phyloP scores from a whole-genome alignment of 257 asterid genomes.

The Euphrasia confusa region DNA sequence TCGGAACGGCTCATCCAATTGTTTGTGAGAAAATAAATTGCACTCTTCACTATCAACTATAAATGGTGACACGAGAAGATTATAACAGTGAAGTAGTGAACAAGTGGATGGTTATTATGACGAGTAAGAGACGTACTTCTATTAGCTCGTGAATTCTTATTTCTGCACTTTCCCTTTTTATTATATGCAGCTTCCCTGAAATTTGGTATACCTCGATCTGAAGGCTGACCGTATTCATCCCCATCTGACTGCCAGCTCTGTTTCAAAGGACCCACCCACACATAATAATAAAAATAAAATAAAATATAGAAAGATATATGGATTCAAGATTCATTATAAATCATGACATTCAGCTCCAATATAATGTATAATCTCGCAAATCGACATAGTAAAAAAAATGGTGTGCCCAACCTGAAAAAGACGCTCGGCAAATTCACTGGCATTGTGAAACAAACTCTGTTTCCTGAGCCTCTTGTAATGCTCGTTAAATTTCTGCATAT shows the following conservation, averaged over 20 bases:
- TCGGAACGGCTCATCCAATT: too few relatives aligned
- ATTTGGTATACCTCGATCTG: constrained; percentile 40
- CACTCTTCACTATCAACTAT: neutral
- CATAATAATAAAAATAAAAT: too few relatives aligned
- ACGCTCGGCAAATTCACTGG: constrained; percentile 64
- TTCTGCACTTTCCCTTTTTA: constrained; percentile 39
- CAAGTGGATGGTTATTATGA: neutral
- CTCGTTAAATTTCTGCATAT: constrained; percentile 51
- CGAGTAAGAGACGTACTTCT: constrained; percentile 39
- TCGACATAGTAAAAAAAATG: neutral
- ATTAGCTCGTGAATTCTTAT: constrained; percentile 33
- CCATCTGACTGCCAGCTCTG: constrained; percentile 35
- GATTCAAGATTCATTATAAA: too few relatives aligned
- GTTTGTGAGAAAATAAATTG: neutral
- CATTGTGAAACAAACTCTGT: constrained; percentile 49
- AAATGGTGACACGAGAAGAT: neutral
- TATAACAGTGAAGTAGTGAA: neutral
- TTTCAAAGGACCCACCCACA: too few relatives aligned
- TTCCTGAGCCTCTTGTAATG: constrained; percentile 51
- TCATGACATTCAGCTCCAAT: too few relatives aligned
- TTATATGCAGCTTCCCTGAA: constrained; percentile 38
- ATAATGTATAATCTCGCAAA: too few relatives aligned
- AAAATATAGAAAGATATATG: too few relatives aligned
- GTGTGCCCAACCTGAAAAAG: constrained; percentile 58
- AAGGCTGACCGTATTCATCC: constrained; percentile 46